Evolutionary conservation across 2,329 filamentous ascomycete species (phyloP).

Genomic region (Fusarium goolgardi): DNA sequence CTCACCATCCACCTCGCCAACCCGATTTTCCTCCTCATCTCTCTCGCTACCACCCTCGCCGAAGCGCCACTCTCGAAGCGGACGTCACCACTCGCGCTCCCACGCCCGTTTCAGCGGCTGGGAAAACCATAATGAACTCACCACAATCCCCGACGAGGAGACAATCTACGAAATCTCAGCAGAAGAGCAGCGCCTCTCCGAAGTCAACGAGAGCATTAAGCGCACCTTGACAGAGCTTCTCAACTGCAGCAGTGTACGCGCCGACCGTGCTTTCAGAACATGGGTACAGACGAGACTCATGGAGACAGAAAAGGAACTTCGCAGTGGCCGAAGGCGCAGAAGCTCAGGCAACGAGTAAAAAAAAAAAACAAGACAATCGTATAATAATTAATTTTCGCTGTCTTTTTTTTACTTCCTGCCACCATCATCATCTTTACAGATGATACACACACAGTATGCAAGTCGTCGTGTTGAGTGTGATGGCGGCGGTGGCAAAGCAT

Average conservation of each 20-base stretch:
- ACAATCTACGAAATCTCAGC: conserved; percentile 61
- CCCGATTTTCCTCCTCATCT: conserved; percentile 61
- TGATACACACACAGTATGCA: conserved; percentile 4
- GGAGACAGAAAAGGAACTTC: conserved; percentile 70
- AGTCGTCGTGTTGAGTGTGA: conserved; percentile 6
- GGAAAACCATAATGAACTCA: conserved; percentile 50
- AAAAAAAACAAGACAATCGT: conserved; percentile 11
- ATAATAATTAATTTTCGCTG: neutral
- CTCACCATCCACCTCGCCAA: conserved; percentile 70
- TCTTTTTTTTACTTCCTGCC: neutral
- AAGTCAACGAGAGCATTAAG: conserved; percentile 71
- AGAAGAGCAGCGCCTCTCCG: conserved; percentile 65
- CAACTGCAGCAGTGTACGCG: conserved; percentile 67
- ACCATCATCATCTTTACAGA: conserved; percentile 14
- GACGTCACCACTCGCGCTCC: conserved; percentile 43
- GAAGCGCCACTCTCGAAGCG: conserved; percentile 55
- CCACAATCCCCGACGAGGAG: conserved; percentile 60
- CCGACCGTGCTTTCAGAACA: conserved; percentile 63
- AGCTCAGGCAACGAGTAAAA: conserved; percentile 52
- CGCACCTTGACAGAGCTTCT: conserved; percentile 70
- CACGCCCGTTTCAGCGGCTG: conserved; percentile 52
- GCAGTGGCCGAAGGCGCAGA: conserved; percentile 63
- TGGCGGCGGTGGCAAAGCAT: conserved; percentile 26
- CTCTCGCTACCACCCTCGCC: conserved; percentile 63
- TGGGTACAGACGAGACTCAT: conserved; percentile 70